These are phyloP conservation scores for Begonia loranthoides DNA, from an alignment of 306 rosid species.

Conservation along the genomic window DNA sequence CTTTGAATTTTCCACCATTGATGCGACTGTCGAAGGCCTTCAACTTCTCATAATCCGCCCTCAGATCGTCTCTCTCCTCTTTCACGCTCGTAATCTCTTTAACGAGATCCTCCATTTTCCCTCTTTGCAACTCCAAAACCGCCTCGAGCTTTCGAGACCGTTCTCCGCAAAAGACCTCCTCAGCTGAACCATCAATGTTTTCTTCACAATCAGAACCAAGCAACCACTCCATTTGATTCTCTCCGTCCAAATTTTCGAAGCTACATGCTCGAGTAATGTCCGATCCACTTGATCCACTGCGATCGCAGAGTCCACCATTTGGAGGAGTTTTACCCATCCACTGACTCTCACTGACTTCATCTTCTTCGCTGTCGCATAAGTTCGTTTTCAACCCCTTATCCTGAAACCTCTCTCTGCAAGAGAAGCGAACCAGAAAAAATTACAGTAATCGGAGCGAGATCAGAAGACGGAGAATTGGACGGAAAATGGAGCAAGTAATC, in stretches of 20 bases:
- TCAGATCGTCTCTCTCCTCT: constrained; percentile 57
- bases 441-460: no score
- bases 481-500: no score
- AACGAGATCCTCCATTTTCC: constrained; percentile 59
- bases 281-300: constrained; percentile 66
- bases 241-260: constrained; percentile 30
- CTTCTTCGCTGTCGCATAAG: constrained; percentile 44
- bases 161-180: no score
- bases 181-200: no score
- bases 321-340: constrained; percentile 13
- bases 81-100: constrained; percentile 58
- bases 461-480: no score
- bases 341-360: constrained; percentile 3
- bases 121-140: constrained; percentile 74
- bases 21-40: constrained; percentile 42
- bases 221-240: no score
- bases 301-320: constrained; percentile 32
- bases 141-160: constrained; percentile 12
- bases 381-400: constrained; percentile 59
- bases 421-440: no score
- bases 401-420: constrained; percentile 48
- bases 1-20: constrained; percentile 41
- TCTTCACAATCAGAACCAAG: no score
- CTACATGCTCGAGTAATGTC: constrained; percentile 88
- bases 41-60: constrained; percentile 53